Percentiles rank a stretch among this genome's conserved stretches.
Conservation (phyloP, 805 yeast species). For the Suhomyces canberraensis region DNA sequence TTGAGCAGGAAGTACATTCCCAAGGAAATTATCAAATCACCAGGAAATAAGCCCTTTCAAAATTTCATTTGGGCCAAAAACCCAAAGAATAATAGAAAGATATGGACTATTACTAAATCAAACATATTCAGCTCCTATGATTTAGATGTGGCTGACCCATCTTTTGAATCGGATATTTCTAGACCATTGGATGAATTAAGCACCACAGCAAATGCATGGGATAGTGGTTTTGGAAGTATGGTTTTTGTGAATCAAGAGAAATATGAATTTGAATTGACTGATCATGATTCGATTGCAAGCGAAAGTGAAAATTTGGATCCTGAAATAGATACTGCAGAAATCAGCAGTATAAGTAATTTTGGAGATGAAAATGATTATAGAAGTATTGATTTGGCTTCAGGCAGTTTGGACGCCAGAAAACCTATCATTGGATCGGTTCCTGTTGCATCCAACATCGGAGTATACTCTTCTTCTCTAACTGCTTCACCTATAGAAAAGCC, state of each 20-base stretch:
- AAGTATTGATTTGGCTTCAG: slow-evolving; percentile 4
- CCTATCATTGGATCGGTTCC: slow-evolving; percentile 14
- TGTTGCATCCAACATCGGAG: slow-evolving; percentile 11
- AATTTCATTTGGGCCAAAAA: slow-evolving; percentile 42
- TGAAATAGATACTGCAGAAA: slow-evolving; percentile 5
- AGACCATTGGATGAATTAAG: slow-evolving; percentile 50
- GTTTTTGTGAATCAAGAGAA: slow-evolving; percentile 51
- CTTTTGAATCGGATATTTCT: slow-evolving; percentile 20
- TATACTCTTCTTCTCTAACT: slow-evolving; percentile 8
- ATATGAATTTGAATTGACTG: slow-evolving; percentile 33
- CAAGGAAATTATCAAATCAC: slow-evolving; percentile 55
- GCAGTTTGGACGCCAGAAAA: slow-evolving; percentile 2
- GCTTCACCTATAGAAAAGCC: slow-evolving; percentile 21
- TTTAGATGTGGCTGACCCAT: slow-evolving; percentile 20
- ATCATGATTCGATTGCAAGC: slow-evolving; percentile 9
- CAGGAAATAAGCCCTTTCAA: slow-evolving; percentile 40
- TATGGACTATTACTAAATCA: slow-evolving; percentile 42
- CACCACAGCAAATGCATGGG: slow-evolving; percentile 57
- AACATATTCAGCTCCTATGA: slow-evolving; percentile 36
- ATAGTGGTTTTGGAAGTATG: slow-evolving; percentile 43
- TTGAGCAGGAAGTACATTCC: slow-evolving; percentile 73
- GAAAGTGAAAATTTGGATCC: slow-evolving; percentile 10
- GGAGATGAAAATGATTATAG: slow-evolving; percentile 4
- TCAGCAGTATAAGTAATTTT: slow-evolving; percentile 1
- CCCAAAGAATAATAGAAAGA: slow-evolving; percentile 16